Conservation (phyloP, 352 stramenopile genomes). For the Pythium myriotylum region DNA sequence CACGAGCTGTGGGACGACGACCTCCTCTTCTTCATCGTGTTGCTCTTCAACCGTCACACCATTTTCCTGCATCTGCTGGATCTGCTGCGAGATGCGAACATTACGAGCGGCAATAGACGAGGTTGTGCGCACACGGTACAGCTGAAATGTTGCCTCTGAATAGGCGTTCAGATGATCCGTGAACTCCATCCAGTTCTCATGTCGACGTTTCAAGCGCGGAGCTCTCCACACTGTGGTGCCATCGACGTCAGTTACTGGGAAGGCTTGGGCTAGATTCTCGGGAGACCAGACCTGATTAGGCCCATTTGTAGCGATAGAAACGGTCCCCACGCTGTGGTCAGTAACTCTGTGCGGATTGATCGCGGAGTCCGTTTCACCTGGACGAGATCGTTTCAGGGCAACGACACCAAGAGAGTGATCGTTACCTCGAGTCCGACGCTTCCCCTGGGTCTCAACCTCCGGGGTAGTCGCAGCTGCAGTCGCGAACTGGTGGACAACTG, state of each 20-base stretch:
- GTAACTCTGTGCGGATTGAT: neutral
- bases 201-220: conserved; percentile 46
- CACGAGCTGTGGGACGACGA: conserved; percentile 35
- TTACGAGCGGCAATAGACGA: conserved; percentile 72
- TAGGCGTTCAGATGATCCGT: conserved; percentile 64
- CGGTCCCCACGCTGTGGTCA: neutral
- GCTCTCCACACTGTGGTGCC: conserved; percentile 50
- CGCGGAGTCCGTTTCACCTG: neutral
- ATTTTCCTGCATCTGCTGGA: conserved; percentile 20
- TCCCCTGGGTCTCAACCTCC: neutral
- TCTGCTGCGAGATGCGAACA: conserved; percentile 51
- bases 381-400: conserved; percentile 2
- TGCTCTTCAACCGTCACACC: conserved; percentile 1
- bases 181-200: conserved; percentile 61
- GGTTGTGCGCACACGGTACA: conserved; percentile 77
- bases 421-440: neutral
- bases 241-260: conserved; percentile 25
- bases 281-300: conserved; percentile 27
- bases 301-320: neutral
- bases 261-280: conserved; percentile 22
- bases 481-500: conserved; percentile 6
- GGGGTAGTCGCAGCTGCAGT: neutral
- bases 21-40: conserved; percentile 5
- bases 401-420: neutral
- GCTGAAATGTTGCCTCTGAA: conserved; percentile 59